Evolutionary conservation across 106 monocot genomes (phyloP), one percentile per base, ranked within the genome.

Genomic region (Posidonia australis): DNA sequence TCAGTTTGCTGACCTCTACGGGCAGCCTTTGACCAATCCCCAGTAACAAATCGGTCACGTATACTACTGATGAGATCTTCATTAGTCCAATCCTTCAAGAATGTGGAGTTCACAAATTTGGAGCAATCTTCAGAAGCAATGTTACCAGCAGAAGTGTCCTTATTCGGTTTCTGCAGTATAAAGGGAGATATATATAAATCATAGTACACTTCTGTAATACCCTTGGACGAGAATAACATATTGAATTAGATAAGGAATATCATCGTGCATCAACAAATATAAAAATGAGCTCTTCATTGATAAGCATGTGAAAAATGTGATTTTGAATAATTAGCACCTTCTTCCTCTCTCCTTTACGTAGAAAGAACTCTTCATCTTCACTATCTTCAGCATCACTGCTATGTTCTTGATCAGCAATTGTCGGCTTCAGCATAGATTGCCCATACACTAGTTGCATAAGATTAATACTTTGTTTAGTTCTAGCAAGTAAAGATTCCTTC

Each of bases 401-500:
- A 46, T 65, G 31, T 48, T 24, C 63, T 27, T 65, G 69, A 22
- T 25, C 10, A 53, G 51, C 5, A 42, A 57, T 22, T 13, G 27
- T 13, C 25, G 71, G 47, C 18, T 69, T 74, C 19, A 65, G 64
- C 51, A 45, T 42, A 54, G 77, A 56, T 25, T 81, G 79, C 7
- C 84, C 90, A 74, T 98, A 98, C 13, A 98, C 91, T 79, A 90
- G 84, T 68, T 88, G 87, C 83, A 82, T 90, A 18, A 98, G 66
- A 71, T 87, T 87, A 62, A 19, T 74, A 70, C 65, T 87, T 69
- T 65, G 72, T 57, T 74, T 79, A 58, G 75, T 77, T 78, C 79
- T 78, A 25, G 67, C 63, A 74, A 74, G 68, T 74, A 98, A 77
- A 28, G 82, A 71, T 70, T 87, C 91, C 53, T 98, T 98, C 96